phyloP scores from a whole-genome alignment of 495 filamentous ascomycete species.

The Neurospora intermedia region DNA sequence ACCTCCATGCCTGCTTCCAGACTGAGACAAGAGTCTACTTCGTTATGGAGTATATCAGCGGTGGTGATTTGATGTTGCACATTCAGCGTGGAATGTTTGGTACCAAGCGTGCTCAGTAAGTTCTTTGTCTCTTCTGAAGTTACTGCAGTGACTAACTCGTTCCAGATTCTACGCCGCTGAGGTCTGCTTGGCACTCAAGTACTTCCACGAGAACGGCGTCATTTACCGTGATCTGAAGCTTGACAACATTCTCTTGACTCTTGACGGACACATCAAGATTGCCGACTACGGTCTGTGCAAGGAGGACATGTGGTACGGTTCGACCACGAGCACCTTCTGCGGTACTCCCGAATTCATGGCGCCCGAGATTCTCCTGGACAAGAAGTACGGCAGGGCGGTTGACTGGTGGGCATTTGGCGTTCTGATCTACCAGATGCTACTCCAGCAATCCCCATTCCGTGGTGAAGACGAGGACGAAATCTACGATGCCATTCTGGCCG shows the following conservation, averaged over 20 bases:
- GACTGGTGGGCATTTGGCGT: slow-evolving; percentile 99
- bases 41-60: slow-evolving; percentile 99
- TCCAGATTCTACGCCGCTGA: slow-evolving; percentile 82
- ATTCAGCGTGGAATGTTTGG: slow-evolving; percentile 97
- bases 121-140: not conserved
- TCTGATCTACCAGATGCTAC: slow-evolving; percentile 98
- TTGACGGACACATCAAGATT: slow-evolving; percentile 98
- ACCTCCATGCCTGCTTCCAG: slow-evolving; percentile 96
- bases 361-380: slow-evolving; percentile 96
- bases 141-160: not conserved
- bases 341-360: slow-evolving; percentile 99
- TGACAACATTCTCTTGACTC: slow-evolving; percentile 91
- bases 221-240: slow-evolving; percentile 99
- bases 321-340: slow-evolving; percentile 95
- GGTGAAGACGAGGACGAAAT: slow-evolving; percentile 99
- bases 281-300: slow-evolving; percentile 98
- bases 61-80: slow-evolving; percentile 97
- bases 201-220: slow-evolving; percentile 98
- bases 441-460: slow-evolving; percentile 97
- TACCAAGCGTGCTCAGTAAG: slow-evolving; percentile 76
- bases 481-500: slow-evolving; percentile 96
- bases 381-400: slow-evolving; percentile 97
- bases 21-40: slow-evolving; percentile 98
- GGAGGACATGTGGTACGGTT: slow-evolving; percentile 99
- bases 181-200: slow-evolving; percentile 94